Evolutionary conservation across 345 rosid genomes (phyloP).

Genomic region (Toxicodendron radicans): DNA sequence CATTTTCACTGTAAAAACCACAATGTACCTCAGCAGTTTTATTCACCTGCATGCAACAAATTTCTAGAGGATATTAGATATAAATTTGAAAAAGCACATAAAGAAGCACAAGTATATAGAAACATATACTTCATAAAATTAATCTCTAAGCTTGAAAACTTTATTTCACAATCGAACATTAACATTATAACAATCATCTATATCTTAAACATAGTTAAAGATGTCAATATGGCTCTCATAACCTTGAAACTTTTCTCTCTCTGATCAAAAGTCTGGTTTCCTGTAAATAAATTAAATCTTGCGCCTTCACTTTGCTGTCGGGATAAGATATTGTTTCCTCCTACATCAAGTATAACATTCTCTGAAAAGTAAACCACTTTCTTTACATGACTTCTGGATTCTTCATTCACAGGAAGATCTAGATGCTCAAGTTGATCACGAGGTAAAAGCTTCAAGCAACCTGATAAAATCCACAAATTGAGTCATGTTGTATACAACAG

Average conservation of each 20-base stretch:
- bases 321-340: constrained; percentile 23
- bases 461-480: constrained; percentile 40
- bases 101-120: neutral
- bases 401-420: constrained; percentile 50
- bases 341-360: constrained; percentile 23
- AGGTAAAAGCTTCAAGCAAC: constrained; percentile 81
- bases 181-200: neutral
- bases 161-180: neutral
- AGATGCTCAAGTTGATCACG: constrained; percentile 70
- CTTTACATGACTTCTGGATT: constrained; percentile 50
- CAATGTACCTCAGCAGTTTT: constrained; percentile 68
- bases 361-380: constrained; percentile 55
- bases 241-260: constrained; percentile 88
- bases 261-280: constrained; percentile 74
- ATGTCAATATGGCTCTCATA: constrained; percentile 14
- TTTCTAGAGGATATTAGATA: constrained; percentile 6
- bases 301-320: constrained; percentile 38
- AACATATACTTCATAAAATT: neutral
- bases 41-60: constrained; percentile 51
- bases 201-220: constrained; percentile 1
- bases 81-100: constrained; percentile 10
- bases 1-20: constrained; percentile 78
- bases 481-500: neutral
- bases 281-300: constrained; percentile 79
- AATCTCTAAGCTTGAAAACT: neutral